Conservation (phyloP, 2,329 filamentous ascomycete genomes). For the Ceratocystis colombiana region DNA sequence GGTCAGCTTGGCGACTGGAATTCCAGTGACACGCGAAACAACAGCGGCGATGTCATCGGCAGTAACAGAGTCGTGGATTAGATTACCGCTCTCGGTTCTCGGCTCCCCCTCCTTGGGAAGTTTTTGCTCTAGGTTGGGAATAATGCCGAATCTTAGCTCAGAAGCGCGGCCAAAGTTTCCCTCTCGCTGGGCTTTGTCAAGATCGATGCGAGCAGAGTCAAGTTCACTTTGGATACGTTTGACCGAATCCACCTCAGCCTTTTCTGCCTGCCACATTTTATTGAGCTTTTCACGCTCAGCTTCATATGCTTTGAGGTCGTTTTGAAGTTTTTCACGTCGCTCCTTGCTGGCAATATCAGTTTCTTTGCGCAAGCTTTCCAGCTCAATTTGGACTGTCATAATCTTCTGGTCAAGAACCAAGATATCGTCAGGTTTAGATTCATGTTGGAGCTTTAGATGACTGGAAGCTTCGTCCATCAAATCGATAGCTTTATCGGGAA, state of each 20-base stretch:
- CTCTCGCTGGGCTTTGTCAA: constrained; percentile 77
- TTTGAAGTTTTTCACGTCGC: constrained; percentile 73
- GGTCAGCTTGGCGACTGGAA: constrained; percentile 84
- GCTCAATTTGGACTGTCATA: constrained; percentile 93
- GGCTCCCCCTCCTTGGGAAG: constrained; percentile 62
- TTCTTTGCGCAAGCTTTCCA: constrained; percentile 89
- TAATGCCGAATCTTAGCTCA: constrained; percentile 78
- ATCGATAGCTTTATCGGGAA: constrained; percentile 96
- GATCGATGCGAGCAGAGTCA: constrained; percentile 71
- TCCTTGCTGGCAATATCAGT: constrained; percentile 83
- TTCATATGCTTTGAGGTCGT: constrained; percentile 63
- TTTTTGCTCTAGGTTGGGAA: constrained; percentile 69
- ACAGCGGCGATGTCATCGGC: constrained; percentile 89
- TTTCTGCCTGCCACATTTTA: constrained; percentile 82
- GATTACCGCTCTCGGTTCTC: constrained; percentile 35
- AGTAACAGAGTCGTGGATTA: constrained; percentile 91
- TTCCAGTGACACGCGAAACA: constrained; percentile 83
- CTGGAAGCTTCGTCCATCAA: constrained; percentile 92
- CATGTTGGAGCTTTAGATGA: constrained; percentile 80
- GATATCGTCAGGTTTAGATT: constrained; percentile 92
- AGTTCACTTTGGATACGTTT: constrained; percentile 84
- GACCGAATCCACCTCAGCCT: constrained; percentile 71
- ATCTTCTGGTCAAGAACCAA: constrained; percentile 87
- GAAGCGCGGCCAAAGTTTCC: constrained; percentile 87
- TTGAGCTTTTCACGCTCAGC: constrained; percentile 65